A percentile compares a stretch with the other conserved stretches of the same genome.
Conservation (phyloP, 1,284 basidiomycete genomes). For the Fomitopsis pinicola region DNA sequence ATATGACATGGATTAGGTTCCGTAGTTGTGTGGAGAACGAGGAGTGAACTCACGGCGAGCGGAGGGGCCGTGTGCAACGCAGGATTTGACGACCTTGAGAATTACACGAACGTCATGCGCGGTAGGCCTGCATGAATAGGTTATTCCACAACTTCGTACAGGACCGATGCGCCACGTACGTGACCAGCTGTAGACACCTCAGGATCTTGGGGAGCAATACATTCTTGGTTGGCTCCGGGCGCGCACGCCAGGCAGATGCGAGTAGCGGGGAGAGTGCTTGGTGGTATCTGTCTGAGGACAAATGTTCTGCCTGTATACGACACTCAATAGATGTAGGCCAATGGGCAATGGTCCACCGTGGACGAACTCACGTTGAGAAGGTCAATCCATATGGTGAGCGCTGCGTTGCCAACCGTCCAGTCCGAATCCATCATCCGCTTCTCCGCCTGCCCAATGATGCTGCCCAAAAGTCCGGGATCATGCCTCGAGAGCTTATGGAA, state of each 20-base stretch:
- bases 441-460: constrained; percentile 38
- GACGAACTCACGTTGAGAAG: constrained; percentile 22
- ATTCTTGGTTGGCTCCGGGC: constrained; percentile 5
- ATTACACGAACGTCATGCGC: constrained; percentile 31
- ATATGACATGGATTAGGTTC: neutral
- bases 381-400: constrained; percentile 32
- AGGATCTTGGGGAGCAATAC: constrained; percentile 10
- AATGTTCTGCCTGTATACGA: constrained; percentile 6
- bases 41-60: neutral
- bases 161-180: constrained; percentile 7
- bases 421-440: constrained; percentile 46
- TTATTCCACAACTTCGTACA: neutral
- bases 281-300: constrained; percentile 13
- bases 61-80: constrained; percentile 1
- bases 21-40: neutral
- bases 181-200: constrained; percentile 2
- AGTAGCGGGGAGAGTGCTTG: constrained; percentile 10
- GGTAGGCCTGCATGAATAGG: constrained; percentile 14
- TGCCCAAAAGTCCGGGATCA: constrained; percentile 44
- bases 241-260: constrained; percentile 9
- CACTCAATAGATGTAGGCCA: neutral
- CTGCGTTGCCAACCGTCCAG: constrained; percentile 42
- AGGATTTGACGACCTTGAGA: constrained; percentile 36
- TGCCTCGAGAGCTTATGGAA: constrained; percentile 48
- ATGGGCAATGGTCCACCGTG: neutral